A percentile compares a stretch with the other conserved stretches of the same genome.
phyloP scores from a whole-genome alignment of 306 rosid species.

The Rosa persica region DNA sequence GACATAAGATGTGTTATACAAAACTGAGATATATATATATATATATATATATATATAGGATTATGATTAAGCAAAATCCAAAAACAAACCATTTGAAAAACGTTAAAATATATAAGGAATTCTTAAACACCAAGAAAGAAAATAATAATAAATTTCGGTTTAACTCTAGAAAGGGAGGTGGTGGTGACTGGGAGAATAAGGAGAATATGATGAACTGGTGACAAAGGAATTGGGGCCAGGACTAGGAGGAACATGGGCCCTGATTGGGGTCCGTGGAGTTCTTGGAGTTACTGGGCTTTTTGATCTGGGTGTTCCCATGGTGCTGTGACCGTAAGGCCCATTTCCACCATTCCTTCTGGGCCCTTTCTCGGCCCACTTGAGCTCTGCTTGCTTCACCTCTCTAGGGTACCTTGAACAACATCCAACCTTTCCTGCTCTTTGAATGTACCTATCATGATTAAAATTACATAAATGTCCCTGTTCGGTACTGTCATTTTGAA shows the following conservation, averaged over 20 bases:
- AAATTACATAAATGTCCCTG: background rate
- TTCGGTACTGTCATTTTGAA: background rate
- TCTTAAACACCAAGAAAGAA: background rate
- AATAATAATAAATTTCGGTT: background rate
- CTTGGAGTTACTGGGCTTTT: slow-evolving; percentile 37
- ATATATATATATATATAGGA: slow-evolving; percentile 1
- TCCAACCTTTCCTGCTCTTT: slow-evolving; percentile 58
- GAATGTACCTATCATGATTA: slow-evolving; percentile 54
- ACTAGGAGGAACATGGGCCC: slow-evolving; percentile 8
- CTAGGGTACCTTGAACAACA: slow-evolving; percentile 61
- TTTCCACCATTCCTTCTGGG: slow-evolving; percentile 50
- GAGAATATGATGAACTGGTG: slow-evolving; percentile 43
- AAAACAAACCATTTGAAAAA: slow-evolving; percentile 12
- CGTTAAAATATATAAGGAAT: background rate
- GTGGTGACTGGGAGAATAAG: slow-evolving; percentile 37
- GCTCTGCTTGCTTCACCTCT: slow-evolving; percentile 57
- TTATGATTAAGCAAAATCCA: background rate
- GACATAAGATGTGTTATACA: background rate
- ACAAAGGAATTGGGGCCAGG: slow-evolving; percentile 42
- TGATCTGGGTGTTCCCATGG: slow-evolving; percentile 29
- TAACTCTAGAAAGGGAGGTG: slow-evolving; percentile 46
- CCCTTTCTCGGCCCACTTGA: slow-evolving; percentile 80
- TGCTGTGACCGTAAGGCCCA: slow-evolving; percentile 36
- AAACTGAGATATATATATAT: background rate
- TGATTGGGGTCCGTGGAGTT: slow-evolving; percentile 18